Evolutionary conservation across 768 basidiomycete genomes (phyloP), one percentile per base, ranked within the genome.

Genomic region (Roridomyces roridus): DNA sequence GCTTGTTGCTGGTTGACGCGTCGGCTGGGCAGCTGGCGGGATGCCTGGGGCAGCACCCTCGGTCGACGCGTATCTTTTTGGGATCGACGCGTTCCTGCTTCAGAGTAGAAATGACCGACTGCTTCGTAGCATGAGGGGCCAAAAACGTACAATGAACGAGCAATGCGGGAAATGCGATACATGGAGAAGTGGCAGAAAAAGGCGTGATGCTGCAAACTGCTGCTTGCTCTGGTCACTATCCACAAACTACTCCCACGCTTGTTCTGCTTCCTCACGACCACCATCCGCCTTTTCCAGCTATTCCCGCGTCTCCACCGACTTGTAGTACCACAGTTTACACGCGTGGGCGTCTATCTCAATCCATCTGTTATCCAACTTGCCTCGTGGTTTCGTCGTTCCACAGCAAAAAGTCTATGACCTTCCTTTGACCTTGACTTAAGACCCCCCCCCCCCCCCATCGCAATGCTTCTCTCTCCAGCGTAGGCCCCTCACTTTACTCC

Each of bases 391-490:
- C 72, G 76, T 81, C 80, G 79, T 79, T 54, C 45, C 36, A 54
- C 64, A 58, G 58, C 29, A 17, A 29, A 15, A 26, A 6, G 58
- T 65, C 45, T 65, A 63, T 71, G 67, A 68, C 51, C n/a, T n/a
- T n/a, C 66, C 57, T 70, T 63, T 53, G 61, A 60, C 69, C 56
- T 60, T 65, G 45, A 42, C 50, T 61, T 62, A 60, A 58, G 56
- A 63, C 60, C 65, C 53, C 46, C 66, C 62, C 57, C 58, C 61
- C 46, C 64, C 51, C n/a, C n/a, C n/a, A n/a, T n/a, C 66, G 71
- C 60, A 72, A 92, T 92, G 91, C 85, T 92, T 67, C 85, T 85
- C 72, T 92, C 90, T 63, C 91, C 91, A 72, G 85, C 89, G 91
- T 92, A 77, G 69, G 81, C 73, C 65, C 54, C 65, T 68, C 65